These are phyloP conservation scores for Colletotrichum tropicicola DNA, from an alignment of 2,329 filamentous ascomycete genomes.

Conservation along the genomic window DNA sequence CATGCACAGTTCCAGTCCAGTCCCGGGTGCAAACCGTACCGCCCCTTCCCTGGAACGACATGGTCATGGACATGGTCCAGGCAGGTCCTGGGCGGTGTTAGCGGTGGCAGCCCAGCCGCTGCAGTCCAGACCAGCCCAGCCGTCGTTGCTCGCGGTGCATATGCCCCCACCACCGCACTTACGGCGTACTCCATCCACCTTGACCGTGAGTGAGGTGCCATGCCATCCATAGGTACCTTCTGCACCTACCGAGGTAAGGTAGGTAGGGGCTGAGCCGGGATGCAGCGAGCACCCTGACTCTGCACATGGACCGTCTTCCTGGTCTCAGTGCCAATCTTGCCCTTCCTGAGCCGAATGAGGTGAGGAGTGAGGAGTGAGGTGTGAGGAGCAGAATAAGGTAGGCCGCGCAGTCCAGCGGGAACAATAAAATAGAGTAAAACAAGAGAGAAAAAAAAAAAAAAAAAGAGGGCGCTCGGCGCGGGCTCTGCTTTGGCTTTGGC, in stretches of 20 bases:
- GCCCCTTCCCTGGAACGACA: conserved; percentile 1
- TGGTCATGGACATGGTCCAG: conserved; percentile 3
- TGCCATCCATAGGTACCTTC: no score
- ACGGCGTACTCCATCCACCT: no score
- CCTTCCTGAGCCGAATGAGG: conserved; percentile 3
- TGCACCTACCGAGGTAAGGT: no score
- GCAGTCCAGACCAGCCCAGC: background rate
- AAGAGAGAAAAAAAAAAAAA: background rate
- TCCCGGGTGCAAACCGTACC: background rate
- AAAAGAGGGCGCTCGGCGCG: no score
- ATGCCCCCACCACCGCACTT: no score
- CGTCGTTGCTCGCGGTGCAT: background rate
- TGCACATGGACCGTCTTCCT: conserved; percentile 1
- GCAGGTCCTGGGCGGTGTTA: background rate
- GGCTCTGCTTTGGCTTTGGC: background rate
- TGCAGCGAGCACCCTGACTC: background rate
- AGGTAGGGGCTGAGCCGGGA: background rate
- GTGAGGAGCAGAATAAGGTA: background rate
- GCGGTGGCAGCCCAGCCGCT: conserved; percentile 7
- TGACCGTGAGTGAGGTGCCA: no score
- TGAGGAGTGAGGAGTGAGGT: conserved; percentile 1
- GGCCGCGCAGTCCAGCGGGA: no score
- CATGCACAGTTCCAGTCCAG: background rate
- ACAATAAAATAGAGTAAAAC: no score
- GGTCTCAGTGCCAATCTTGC: background rate